These are phyloP conservation scores for Talaromyces sp. DNA, from an alignment of 2,329 filamentous ascomycete species.

Conservation along the genomic window DNA sequence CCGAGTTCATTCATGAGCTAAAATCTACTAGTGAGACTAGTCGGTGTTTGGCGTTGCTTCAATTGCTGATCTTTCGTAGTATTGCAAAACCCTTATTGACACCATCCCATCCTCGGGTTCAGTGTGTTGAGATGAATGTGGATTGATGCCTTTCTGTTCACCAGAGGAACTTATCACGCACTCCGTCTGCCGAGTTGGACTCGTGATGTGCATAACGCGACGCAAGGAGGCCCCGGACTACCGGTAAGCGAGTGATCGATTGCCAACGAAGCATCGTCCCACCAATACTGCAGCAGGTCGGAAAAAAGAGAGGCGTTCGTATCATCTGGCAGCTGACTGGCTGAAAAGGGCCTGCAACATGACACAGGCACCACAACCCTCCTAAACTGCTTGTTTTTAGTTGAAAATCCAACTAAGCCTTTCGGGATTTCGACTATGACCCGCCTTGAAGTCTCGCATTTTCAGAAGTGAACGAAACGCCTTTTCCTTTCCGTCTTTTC, in stretches of 20 bases:
- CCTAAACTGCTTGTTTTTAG: background rate
- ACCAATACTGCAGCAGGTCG: constrained; percentile 12
- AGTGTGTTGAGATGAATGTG: background rate
- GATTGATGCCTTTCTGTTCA: background rate
- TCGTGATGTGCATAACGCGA: constrained; percentile 8
- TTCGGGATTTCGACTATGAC: constrained; percentile 3
- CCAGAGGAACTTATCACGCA: background rate
- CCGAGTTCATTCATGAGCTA: background rate
- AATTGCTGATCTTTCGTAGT: background rate
- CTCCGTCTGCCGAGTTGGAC: background rate
- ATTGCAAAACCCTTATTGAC: background rate
- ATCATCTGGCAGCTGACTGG: background rate
- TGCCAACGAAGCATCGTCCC: constrained; percentile 26
- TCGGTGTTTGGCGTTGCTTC: background rate
- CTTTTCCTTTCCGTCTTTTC: background rate
- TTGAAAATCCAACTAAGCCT: background rate
- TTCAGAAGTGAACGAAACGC: background rate
- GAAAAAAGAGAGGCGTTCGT: background rate
- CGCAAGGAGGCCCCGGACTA: constrained; percentile 18
- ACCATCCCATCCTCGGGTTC: background rate
- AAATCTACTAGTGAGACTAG: background rate
- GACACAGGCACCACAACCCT: background rate
- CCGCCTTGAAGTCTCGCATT: constrained; percentile 3
- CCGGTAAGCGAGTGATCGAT: constrained; percentile 24
- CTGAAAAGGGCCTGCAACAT: background rate